Percentiles rank a stretch among this genome's conserved stretches.
Conservation (phyloP, 2,329 filamentous ascomycete genomes). For the Dryadomyces quercus-mongolicae region DNA sequence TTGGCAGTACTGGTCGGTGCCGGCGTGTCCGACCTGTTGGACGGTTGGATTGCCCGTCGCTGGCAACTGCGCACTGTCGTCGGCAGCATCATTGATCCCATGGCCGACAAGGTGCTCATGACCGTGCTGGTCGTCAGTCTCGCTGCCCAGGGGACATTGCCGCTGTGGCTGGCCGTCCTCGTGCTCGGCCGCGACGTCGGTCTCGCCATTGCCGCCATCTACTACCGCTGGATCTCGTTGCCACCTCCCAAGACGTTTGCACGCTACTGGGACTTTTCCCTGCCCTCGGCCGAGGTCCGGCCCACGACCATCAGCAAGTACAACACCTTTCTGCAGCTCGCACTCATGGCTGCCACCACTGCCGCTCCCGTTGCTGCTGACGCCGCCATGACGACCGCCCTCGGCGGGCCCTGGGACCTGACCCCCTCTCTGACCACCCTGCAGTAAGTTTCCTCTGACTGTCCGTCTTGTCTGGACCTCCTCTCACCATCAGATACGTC, state of each 20-base stretch:
- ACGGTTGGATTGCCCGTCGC: slow-evolving; percentile 83
- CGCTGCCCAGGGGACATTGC: slow-evolving; percentile 70
- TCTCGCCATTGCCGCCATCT: slow-evolving; percentile 75
- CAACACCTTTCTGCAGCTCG: slow-evolving; percentile 86
- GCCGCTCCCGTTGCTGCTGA: slow-evolving; percentile 51
- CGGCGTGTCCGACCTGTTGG: slow-evolving; percentile 79
- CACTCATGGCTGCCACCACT: slow-evolving; percentile 74
- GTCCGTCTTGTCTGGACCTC: neutral
- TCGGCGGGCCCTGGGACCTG: slow-evolving; percentile 33
- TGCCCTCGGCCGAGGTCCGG: slow-evolving; percentile 75
- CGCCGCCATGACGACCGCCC: neutral
- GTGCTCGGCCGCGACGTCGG: slow-evolving; percentile 83
- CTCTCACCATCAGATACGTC: slow-evolving; percentile 45
- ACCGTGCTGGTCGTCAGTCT: slow-evolving; percentile 79
- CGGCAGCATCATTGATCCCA: slow-evolving; percentile 86
- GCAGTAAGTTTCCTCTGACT: slow-evolving; percentile 42
- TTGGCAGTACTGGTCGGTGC: slow-evolving; percentile 85
- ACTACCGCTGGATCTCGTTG: slow-evolving; percentile 90
- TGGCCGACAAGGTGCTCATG: slow-evolving; percentile 96
- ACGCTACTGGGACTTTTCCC: slow-evolving; percentile 93
- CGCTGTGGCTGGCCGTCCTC: slow-evolving; percentile 78
- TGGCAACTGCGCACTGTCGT: slow-evolving; percentile 90
- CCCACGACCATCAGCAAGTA: slow-evolving; percentile 79
- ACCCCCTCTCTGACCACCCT: slow-evolving; percentile 41
- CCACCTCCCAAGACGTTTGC: slow-evolving; percentile 86